Evolutionary conservation across 345 rosid genomes (phyloP).

Genomic region (Sonneratia alba): DNA sequence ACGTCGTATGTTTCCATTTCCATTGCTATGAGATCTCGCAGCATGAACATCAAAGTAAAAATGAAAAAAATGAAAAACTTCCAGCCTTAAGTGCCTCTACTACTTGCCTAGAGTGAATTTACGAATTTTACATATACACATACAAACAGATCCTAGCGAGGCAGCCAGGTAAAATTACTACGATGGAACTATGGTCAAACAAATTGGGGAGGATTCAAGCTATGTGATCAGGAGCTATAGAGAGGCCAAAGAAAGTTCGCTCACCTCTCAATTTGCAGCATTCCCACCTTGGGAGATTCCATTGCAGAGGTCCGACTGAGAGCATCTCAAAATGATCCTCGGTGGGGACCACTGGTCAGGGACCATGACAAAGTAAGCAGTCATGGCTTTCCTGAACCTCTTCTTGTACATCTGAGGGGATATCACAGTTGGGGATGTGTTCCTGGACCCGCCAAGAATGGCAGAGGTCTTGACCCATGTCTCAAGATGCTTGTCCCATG

Average conservation of each 20-base stretch:
- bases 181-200: not conserved
- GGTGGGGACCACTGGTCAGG: constrained; percentile 89
- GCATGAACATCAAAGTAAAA: not conserved
- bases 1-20: not conserved
- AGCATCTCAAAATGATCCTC: constrained; percentile 25
- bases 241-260: not conserved
- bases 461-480: constrained; percentile 83
- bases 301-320: constrained; percentile 39
- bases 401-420: constrained; percentile 92
- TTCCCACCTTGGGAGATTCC: constrained; percentile 18
- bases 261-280: constrained; percentile 15
- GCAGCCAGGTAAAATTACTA: not conserved
- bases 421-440: constrained; percentile 70
- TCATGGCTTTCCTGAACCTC: constrained; percentile 92
- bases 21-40: not conserved
- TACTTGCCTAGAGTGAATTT: constrained; percentile 1
- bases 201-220: not conserved
- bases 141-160: not conserved
- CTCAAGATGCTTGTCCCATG: constrained; percentile 98
- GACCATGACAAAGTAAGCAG: constrained; percentile 82
- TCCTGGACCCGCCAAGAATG: constrained; percentile 71
- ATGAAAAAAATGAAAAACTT: no score
- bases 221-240: not conserved
- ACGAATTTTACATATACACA: not conserved
- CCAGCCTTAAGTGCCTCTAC: not conserved